These are phyloP conservation scores for Trichoderma reesei DNA, from an alignment of 495 filamentous ascomycete genomes.

Conservation along the genomic window DNA sequence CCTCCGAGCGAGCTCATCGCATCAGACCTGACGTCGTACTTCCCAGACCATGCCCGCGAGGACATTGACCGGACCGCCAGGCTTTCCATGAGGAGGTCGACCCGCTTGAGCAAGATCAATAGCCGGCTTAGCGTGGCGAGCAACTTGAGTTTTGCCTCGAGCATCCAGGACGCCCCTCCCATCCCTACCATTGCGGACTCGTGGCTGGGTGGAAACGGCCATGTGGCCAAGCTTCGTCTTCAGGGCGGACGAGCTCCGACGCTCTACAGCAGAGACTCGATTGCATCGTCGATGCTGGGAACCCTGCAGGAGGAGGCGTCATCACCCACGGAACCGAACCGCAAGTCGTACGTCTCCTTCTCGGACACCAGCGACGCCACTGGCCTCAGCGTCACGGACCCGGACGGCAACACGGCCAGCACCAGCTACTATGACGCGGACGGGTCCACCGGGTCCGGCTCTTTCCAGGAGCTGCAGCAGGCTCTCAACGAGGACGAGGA, in stretches of 20 bases:
- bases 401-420: slow-evolving; percentile 54
- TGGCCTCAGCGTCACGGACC: slow-evolving; percentile 59
- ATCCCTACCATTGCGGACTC: slow-evolving; percentile 93
- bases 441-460: slow-evolving; percentile 48
- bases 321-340: slow-evolving; percentile 66
- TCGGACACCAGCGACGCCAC: slow-evolving; percentile 57
- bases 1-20: slow-evolving; percentile 97
- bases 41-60: slow-evolving; percentile 86
- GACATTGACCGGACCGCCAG: slow-evolving; percentile 90
- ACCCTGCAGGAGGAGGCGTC: slow-evolving; percentile 75
- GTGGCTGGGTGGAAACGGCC: slow-evolving; percentile 62
- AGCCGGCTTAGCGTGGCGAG: slow-evolving; percentile 88
- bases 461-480: slow-evolving; percentile 45
- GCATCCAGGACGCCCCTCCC: slow-evolving; percentile 77
- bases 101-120: slow-evolving; percentile 79
- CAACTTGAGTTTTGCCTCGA: slow-evolving; percentile 86
- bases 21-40: slow-evolving; percentile 89
- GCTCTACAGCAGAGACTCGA: slow-evolving; percentile 64
- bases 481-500: slow-evolving; percentile 81
- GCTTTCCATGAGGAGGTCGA: slow-evolving; percentile 80
- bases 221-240: slow-evolving; percentile 37
- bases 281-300: slow-evolving; percentile 80
- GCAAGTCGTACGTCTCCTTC: slow-evolving; percentile 95
- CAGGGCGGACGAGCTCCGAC: slow-evolving; percentile 27
- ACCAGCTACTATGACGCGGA: slow-evolving; percentile 81